A percentile compares a stretch with the other conserved stretches of the same genome.
Conservation (phyloP, 805 yeast genomes). For the Nakazawaea peltata region DNA sequence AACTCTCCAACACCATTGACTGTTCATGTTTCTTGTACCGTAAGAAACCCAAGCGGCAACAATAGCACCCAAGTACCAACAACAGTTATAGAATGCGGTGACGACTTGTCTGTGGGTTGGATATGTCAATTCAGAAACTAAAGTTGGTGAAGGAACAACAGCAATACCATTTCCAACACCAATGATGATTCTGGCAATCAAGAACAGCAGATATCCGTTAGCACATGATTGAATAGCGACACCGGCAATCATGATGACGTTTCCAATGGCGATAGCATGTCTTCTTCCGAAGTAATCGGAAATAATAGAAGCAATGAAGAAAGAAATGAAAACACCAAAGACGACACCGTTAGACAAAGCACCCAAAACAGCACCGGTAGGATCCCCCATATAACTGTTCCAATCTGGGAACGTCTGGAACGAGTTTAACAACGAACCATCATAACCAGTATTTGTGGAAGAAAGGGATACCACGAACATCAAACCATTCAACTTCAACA, state of each 20-base stretch:
- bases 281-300: slow-evolving; percentile 36
- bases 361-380: slow-evolving; percentile 25
- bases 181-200: slow-evolving; percentile 36
- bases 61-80: slow-evolving; percentile 30
- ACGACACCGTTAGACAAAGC: slow-evolving; percentile 27
- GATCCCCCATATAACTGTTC: slow-evolving; percentile 24
- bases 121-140: slow-evolving; percentile 42
- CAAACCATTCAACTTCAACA: slow-evolving; percentile 27
- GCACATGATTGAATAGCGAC: slow-evolving; percentile 45
- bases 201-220: slow-evolving; percentile 21
- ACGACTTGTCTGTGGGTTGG: slow-evolving; percentile 35
- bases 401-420: slow-evolving; percentile 32
- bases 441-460: slow-evolving; percentile 35
- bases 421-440: slow-evolving; percentile 37
- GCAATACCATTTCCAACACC: slow-evolving; percentile 40
- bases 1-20: slow-evolving; percentile 42
- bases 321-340: slow-evolving; percentile 27
- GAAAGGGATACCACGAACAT: slow-evolving; percentile 34
- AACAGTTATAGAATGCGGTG: slow-evolving; percentile 39
- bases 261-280: slow-evolving; percentile 42
- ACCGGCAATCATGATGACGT: slow-evolving; percentile 45
- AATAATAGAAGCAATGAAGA: slow-evolving; percentile 16
- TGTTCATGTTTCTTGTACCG: slow-evolving; percentile 25
- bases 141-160: slow-evolving; percentile 35
- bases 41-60: slow-evolving; percentile 39